Conservation (phyloP, 2,329 filamentous ascomycete species). For the Apiospora arundinis region DNA sequence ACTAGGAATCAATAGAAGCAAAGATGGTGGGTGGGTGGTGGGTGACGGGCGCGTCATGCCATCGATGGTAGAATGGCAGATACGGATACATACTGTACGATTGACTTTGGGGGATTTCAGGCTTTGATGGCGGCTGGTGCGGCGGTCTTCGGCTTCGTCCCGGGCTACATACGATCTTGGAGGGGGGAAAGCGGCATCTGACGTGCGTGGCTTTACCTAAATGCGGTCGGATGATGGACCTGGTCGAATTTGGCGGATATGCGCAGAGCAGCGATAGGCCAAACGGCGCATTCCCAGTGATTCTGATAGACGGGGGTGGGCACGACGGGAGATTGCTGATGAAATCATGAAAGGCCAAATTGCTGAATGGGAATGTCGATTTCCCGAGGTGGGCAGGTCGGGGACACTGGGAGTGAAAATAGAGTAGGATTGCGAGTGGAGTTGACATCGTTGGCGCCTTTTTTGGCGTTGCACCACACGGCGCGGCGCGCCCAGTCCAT, state of each 20-base stretch:
- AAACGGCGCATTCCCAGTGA: background rate
- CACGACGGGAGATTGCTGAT: background rate
- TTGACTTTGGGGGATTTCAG: background rate
- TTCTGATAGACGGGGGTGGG: background rate
- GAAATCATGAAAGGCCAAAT: background rate
- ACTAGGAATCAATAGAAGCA: conserved; percentile 13
- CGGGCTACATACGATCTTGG: background rate
- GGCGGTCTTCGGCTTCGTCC: background rate
- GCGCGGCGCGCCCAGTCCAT: conserved; percentile 9
- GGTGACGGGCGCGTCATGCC: background rate
- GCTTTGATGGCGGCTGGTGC: background rate
- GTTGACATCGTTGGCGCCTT: background rate
- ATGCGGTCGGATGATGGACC: background rate
- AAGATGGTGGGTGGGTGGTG: background rate
- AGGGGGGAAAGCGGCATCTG: background rate
- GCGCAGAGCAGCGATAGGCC: background rate
- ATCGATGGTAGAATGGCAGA: background rate
- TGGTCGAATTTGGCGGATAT: background rate
- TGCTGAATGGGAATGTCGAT: background rate
- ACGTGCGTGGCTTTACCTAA: background rate
- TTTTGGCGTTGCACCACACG: background rate
- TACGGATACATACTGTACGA: background rate
- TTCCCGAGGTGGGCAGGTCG: background rate
- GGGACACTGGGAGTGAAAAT: background rate
- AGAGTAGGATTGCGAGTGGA: conserved; percentile 9